Evolutionary conservation across 257 asterid genomes (phyloP).

Genomic region (Penstemon barbatus): DNA sequence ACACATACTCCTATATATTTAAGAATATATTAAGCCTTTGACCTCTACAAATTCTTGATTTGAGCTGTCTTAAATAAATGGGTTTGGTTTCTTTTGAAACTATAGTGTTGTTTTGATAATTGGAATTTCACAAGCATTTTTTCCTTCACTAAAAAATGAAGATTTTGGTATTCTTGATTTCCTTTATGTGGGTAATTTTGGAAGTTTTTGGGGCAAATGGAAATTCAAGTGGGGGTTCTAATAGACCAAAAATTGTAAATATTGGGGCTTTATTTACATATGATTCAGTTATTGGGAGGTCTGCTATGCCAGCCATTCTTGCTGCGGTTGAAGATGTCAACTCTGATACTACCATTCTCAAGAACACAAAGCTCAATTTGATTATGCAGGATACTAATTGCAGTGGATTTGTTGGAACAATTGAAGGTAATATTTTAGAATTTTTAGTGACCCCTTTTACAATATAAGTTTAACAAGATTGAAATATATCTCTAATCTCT

Average conservation of each 20-base stretch:
- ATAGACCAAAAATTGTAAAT: slow-evolving; percentile 48
- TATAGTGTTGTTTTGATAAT: not conserved
- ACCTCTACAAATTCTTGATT: not conserved
- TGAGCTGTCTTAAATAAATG: not conserved
- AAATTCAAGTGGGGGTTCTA: slow-evolving; percentile 28
- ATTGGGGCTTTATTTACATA: slow-evolving; percentile 78
- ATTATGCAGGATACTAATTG: slow-evolving; percentile 81
- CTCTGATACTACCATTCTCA: slow-evolving; percentile 54
- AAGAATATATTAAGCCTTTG: not conserved
- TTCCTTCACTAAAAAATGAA: slow-evolving; percentile 20
- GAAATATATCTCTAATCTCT: not conserved
- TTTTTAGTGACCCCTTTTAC: not conserved
- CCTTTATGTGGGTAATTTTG: slow-evolving; percentile 22
- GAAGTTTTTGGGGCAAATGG: slow-evolving; percentile 27
- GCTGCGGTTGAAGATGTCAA: slow-evolving; percentile 82
- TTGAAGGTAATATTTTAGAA: slow-evolving; percentile 58
- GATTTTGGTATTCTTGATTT: slow-evolving; percentile 26
- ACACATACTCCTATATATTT: too few relatives aligned
- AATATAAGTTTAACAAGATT: not conserved
- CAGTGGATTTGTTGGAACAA: slow-evolving; percentile 82
- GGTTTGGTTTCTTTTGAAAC: not conserved
- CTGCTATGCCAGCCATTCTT: slow-evolving; percentile 68
- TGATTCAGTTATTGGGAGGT: slow-evolving; percentile 74
- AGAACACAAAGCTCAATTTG: slow-evolving; percentile 57
- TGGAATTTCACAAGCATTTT: not conserved